These are phyloP conservation scores for Stagonosporopsis cucurbitacearum DNA, from an alignment of 2,329 filamentous ascomycete species.

Conservation along the genomic window DNA sequence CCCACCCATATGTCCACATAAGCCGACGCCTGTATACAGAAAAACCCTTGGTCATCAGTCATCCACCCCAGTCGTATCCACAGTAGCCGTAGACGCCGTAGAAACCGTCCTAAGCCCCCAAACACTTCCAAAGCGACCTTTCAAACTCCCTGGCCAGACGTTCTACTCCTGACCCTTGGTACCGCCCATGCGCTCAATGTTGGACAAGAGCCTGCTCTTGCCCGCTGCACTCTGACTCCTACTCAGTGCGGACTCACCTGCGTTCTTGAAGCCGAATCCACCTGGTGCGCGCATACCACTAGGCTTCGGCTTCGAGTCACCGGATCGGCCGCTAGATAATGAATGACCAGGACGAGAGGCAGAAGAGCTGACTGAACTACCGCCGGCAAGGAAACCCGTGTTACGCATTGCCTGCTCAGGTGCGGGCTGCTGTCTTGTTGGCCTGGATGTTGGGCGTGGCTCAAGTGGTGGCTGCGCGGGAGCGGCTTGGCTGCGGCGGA, in stretches of 20 bases:
- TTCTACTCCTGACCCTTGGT: conserved; percentile 32
- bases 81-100: conserved; percentile 6
- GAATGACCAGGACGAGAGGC: conserved; percentile 36
- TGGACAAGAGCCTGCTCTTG: conserved; percentile 79
- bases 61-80: conserved; percentile 1
- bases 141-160: conserved; percentile 14
- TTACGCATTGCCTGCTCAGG: conserved; percentile 37
- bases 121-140: conserved; percentile 1
- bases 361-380: conserved; percentile 17
- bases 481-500: conserved; percentile 60
- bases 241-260: conserved; percentile 33
- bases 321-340: conserved; percentile 34
- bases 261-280: conserved; percentile 45
- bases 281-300: conserved; percentile 67
- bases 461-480: conserved; percentile 17
- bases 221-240: conserved; percentile 41
- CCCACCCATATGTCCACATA: neutral
- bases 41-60: conserved; percentile 2
- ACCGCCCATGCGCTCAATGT: conserved; percentile 86
- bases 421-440: conserved; percentile 22
- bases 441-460: conserved; percentile 19
- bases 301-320: conserved; percentile 49
- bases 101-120: conserved; percentile 10
- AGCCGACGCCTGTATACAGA: conserved; percentile 8
- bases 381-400: conserved; percentile 43